These are phyloP conservation scores for Boletus coccyginus DNA, from an alignment of 768 basidiomycete genomes.

Conservation along the genomic window DNA sequence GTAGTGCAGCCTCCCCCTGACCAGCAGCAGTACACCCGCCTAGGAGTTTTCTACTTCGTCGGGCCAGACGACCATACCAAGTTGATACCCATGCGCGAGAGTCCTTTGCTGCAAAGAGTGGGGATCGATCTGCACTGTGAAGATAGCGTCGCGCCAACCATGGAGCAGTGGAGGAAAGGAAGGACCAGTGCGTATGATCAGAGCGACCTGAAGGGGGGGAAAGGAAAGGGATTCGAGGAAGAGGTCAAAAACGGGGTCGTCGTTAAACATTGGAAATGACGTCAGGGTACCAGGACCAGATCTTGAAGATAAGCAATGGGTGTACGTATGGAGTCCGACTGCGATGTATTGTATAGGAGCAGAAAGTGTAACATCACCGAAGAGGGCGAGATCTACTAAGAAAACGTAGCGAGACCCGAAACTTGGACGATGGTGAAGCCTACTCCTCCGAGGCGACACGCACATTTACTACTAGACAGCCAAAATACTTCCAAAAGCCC, in stretches of 20 bases:
- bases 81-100: constrained; percentile 44
- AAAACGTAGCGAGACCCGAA: too few relatives aligned
- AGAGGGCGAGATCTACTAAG: too few relatives aligned
- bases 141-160: constrained; percentile 45
- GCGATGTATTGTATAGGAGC: neutral
- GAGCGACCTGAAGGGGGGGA: constrained; percentile 39
- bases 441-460: too few relatives aligned
- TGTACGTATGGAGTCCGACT: neutral
- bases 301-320: too few relatives aligned
- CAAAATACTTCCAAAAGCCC: too few relatives aligned
- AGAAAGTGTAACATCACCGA: neutral
- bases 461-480: too few relatives aligned
- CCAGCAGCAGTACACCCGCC: constrained; percentile 46
- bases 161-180: constrained; percentile 51
- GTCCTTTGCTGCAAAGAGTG: constrained; percentile 45
- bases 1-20: constrained; percentile 58
- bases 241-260: constrained; percentile 53
- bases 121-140: constrained; percentile 40
- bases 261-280: constrained; percentile 55
- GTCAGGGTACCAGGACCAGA: neutral
- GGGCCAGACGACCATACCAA: constrained; percentile 49
- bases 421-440: too few relatives aligned
- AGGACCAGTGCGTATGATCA: constrained; percentile 53
- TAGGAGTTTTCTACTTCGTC: constrained; percentile 59
- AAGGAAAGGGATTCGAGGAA: constrained; percentile 47